Evolutionary conservation across 2,329 filamentous ascomycete genomes (phyloP).

Genomic region (Nigrospora oryzae): DNA sequence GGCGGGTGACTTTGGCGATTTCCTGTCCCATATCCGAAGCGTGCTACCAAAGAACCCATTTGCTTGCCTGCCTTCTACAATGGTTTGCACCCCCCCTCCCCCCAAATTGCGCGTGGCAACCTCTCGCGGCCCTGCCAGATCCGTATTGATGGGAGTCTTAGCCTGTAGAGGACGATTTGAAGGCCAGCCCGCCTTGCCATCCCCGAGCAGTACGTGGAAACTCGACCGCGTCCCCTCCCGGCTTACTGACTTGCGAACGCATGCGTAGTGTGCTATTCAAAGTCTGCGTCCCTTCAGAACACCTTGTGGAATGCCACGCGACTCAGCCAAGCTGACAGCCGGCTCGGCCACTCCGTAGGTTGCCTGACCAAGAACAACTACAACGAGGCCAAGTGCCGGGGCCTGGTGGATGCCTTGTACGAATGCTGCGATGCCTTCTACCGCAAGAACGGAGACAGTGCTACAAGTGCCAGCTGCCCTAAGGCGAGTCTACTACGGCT

Average conservation of each 20-base stretch:
- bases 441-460: constrained; percentile 65
- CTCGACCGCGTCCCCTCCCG: not conserved
- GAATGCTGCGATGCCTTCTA: constrained; percentile 92
- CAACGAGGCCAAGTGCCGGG: constrained; percentile 75
- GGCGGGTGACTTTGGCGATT: too few relatives aligned
- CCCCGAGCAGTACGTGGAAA: constrained; percentile 61
- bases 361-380: constrained; percentile 80
- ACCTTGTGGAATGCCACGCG: not conserved
- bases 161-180: constrained; percentile 60
- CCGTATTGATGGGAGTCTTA: constrained; percentile 9
- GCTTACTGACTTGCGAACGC: constrained; percentile 3
- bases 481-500: constrained; percentile 70
- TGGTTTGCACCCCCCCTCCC: too few relatives aligned
- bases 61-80: too few relatives aligned
- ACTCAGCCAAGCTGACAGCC: too few relatives aligned
- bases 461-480: constrained; percentile 75
- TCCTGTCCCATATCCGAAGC: too few relatives aligned
- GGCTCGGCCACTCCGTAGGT: constrained; percentile 35
- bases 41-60: too few relatives aligned
- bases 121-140: too few relatives aligned
- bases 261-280: constrained; percentile 75
- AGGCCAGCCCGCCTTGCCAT: constrained; percentile 73
- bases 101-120: too few relatives aligned
- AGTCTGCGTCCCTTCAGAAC: constrained; percentile 36
- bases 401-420: constrained; percentile 76